Evolutionary conservation across 208 protist species (phyloP).

Genomic region (Trypanosomatidae sp.): DNA sequence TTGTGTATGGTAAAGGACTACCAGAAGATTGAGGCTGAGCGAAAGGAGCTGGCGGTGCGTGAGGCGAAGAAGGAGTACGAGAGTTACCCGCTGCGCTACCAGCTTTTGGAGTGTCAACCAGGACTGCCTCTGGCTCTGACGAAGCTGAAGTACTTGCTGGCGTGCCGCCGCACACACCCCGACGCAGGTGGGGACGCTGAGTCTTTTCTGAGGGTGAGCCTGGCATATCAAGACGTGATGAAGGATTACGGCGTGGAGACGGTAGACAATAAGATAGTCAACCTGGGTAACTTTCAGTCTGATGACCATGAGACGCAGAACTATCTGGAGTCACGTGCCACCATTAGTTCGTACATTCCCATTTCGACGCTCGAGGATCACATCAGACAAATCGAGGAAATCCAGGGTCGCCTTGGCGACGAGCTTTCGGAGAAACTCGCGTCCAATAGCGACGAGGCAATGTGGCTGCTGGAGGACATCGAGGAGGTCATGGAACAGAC

Average conservation of each 20-base stretch:
- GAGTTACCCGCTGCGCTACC: conserved; percentile 75
- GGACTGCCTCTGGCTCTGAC: conserved; percentile 71
- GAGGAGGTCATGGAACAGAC: conserved; percentile 82
- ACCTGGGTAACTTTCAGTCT: conserved; percentile 81
- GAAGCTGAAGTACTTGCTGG: conserved; percentile 84
- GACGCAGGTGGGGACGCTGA: conserved; percentile 82
- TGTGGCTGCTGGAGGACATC: conserved; percentile 88
- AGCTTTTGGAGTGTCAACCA: conserved; percentile 71
- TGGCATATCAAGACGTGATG: conserved; percentile 87
- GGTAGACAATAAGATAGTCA: conserved; percentile 82
- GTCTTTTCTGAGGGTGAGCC: conserved; percentile 68
- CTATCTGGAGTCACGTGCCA: conserved; percentile 65
- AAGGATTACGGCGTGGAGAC: conserved; percentile 89
- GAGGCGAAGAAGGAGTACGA: conserved; percentile 60
- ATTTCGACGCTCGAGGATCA: conserved; percentile 84
- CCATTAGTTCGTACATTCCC: conserved; percentile 79
- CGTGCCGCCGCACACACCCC: conserved; percentile 75
- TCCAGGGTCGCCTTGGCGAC: conserved; percentile 62
- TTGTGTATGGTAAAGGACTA: conserved; percentile 69
- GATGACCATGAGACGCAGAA: conserved; percentile 76
- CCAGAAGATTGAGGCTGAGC: conserved; percentile 49
- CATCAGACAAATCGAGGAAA: conserved; percentile 75
- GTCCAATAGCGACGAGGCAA: conserved; percentile 67
- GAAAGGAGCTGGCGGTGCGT: conserved; percentile 39
- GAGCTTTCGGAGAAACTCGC: conserved; percentile 63